Conservation (phyloP, 164 flowering plant species). For the Magnolia changhungtana region DNA sequence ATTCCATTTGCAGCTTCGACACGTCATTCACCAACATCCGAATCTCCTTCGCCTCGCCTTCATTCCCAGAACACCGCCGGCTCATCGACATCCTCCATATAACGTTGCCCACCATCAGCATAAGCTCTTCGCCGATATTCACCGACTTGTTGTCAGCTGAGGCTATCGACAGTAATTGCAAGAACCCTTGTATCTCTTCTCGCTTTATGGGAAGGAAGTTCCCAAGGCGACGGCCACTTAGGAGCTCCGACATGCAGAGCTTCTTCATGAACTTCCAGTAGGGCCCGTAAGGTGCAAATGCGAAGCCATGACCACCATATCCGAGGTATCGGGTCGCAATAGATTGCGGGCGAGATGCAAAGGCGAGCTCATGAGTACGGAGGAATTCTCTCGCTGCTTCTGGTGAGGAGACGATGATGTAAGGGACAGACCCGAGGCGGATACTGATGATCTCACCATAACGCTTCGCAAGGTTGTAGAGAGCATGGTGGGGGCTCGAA, state of each 20-base stretch:
- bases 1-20: conserved; percentile 36
- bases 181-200: conserved; percentile 26
- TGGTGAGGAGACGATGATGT: conserved; percentile 43
- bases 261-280: conserved; percentile 66
- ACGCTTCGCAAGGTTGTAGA: conserved; percentile 34
- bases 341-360: conserved; percentile 28
- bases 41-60: conserved; percentile 26
- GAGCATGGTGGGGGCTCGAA: conserved; percentile 42
- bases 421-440: conserved; percentile 41
- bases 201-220: conserved; percentile 26
- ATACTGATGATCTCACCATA: conserved; percentile 55
- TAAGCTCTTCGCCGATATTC: conserved; percentile 35
- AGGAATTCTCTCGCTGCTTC: conserved; percentile 44
- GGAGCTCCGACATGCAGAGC: conserved; percentile 41
- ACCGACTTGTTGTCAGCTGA: conserved; percentile 22
- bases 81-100: conserved; percentile 48
- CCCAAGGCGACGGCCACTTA: conserved; percentile 31
- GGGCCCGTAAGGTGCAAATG: conserved; percentile 55
- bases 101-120: conserved; percentile 38
- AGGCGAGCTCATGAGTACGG: conserved; percentile 43
- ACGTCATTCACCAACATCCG: conserved; percentile 32
- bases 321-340: conserved; percentile 34
- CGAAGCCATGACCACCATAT: conserved; percentile 35
- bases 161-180: conserved; percentile 17
- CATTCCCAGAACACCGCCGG: conserved; percentile 27